phyloP scores from a whole-genome alignment of 805 yeast genomes.

The Metschnikowia baotianmanensis region DNA sequence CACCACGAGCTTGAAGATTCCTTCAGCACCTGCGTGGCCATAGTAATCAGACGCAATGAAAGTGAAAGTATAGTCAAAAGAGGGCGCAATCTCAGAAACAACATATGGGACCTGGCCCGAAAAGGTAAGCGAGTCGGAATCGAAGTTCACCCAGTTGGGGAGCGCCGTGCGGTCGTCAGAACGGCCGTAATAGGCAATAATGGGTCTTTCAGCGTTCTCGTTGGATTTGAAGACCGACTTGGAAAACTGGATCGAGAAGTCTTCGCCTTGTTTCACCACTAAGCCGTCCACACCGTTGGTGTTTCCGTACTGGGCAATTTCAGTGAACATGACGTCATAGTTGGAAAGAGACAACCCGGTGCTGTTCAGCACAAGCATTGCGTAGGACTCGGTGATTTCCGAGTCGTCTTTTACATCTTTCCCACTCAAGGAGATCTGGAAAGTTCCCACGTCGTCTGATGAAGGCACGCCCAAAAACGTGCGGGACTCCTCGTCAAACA shows the following conservation, averaged over 20 bases:
- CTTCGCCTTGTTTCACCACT: conserved; percentile 67
- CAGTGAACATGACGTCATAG: conserved; percentile 44
- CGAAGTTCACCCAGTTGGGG: conserved; percentile 86
- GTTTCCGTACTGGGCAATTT: conserved; percentile 61
- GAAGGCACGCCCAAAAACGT: conserved; percentile 70
- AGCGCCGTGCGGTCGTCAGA: conserved; percentile 81
- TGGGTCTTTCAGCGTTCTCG: conserved; percentile 43
- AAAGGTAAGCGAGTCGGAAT: conserved; percentile 60
- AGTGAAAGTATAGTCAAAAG: conserved; percentile 62
- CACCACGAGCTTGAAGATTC: conserved; percentile 67
- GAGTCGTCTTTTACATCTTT: conserved; percentile 54
- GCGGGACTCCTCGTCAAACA: conserved; percentile 60
- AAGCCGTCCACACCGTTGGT: conserved; percentile 77
- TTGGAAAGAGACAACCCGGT: conserved; percentile 52
- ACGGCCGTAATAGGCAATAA: conserved; percentile 74
- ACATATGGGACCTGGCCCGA: conserved; percentile 87
- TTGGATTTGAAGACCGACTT: conserved; percentile 52
- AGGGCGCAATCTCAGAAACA: conserved; percentile 86
- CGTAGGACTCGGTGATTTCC: conserved; percentile 45
- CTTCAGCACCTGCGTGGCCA: conserved; percentile 71
- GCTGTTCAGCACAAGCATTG: conserved; percentile 57
- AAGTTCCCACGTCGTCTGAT: conserved; percentile 38
- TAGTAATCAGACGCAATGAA: conserved; percentile 76
- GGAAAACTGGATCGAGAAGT: conserved; percentile 65
- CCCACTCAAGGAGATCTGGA: conserved; percentile 57